A percentile compares a stretch with the other conserved stretches of the same genome.
Evolutionary conservation across 2,329 filamentous ascomycete species (phyloP).

Genomic region (Whalleya microplaca): DNA sequence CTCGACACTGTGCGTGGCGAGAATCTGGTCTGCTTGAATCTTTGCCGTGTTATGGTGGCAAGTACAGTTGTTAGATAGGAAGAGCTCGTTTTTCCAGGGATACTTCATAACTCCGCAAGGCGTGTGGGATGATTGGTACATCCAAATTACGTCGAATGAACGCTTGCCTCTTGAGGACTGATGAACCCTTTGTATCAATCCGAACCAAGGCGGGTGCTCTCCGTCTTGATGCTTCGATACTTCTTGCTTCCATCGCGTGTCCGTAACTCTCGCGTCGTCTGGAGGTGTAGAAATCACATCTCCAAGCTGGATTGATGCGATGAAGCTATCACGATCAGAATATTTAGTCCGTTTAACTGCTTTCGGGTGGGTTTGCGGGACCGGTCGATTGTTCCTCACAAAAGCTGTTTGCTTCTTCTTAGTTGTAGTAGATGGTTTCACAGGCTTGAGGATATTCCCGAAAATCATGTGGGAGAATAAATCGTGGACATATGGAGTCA

Average conservation of each 20-base stretch:
- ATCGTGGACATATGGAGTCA: slow-evolving; percentile 70
- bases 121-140: slow-evolving; percentile 74
- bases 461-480: slow-evolving; percentile 69
- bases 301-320: slow-evolving; percentile 45
- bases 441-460: slow-evolving; percentile 50
- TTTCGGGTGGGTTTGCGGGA: not conserved
- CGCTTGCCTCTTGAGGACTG: slow-evolving; percentile 38
- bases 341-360: slow-evolving; percentile 6
- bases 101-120: slow-evolving; percentile 70
- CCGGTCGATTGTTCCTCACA: slow-evolving; percentile 19
- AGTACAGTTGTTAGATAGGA: slow-evolving; percentile 76
- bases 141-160: slow-evolving; percentile 70
- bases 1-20: slow-evolving; percentile 60
- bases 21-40: slow-evolving; percentile 58
- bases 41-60: slow-evolving; percentile 51
- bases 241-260: slow-evolving; percentile 60
- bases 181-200: slow-evolving; percentile 65
- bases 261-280: slow-evolving; percentile 47
- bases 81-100: slow-evolving; percentile 72
- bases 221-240: slow-evolving; percentile 46
- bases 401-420: slow-evolving; percentile 36
- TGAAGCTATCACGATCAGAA: slow-evolving; percentile 24
- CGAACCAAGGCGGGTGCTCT: slow-evolving; percentile 65
- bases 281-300: slow-evolving; percentile 54
- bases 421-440: slow-evolving; percentile 34